These are phyloP conservation scores for Suhomyces panamericanus DNA, from an alignment of 1,139 yeast genomes.

Conservation along the genomic window DNA sequence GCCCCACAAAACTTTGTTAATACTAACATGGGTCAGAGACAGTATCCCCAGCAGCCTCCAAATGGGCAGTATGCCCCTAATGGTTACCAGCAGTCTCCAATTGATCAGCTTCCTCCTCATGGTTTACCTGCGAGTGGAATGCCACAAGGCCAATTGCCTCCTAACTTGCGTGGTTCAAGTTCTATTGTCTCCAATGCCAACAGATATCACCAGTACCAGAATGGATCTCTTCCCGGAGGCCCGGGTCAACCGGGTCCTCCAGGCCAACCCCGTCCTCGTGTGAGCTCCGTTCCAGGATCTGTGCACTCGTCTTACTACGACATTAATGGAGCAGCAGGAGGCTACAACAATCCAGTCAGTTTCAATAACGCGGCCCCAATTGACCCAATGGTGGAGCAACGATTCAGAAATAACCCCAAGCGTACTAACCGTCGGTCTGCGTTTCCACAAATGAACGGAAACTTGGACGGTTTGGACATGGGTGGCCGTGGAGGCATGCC, in stretches of 20 bases:
- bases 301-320: slow-evolving; percentile 18
- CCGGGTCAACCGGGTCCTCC: slow-evolving; percentile 2
- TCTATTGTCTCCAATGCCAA: slow-evolving; percentile 18
- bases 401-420: slow-evolving; percentile 31
- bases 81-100: slow-evolving; percentile 16
- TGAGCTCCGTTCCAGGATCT: slow-evolving; percentile 20
- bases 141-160: slow-evolving; percentile 31
- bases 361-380: slow-evolving; percentile 28
- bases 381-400: slow-evolving; percentile 29
- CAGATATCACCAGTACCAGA: slow-evolving; percentile 18
- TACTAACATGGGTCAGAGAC: slow-evolving; percentile 3
- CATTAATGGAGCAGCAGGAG: slow-evolving; percentile 2
- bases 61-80: slow-evolving; percentile 6
- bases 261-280: slow-evolving; percentile 13
- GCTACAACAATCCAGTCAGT: slow-evolving; percentile 10
- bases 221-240: slow-evolving; percentile 8
- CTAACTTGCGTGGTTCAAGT: slow-evolving; percentile 23
- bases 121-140: slow-evolving; percentile 40
- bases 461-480: slow-evolving; percentile 41
- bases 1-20: slow-evolving; percentile 8
- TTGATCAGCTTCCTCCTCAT: slow-evolving; percentile 38
- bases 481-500: slow-evolving; percentile 58
- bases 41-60: slow-evolving; percentile 1
- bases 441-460: slow-evolving; percentile 35
- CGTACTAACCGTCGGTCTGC: slow-evolving; percentile 39